Evolutionary conservation across 768 basidiomycete genomes (phyloP).

Genomic region (Xanthoconium purpureum): DNA sequence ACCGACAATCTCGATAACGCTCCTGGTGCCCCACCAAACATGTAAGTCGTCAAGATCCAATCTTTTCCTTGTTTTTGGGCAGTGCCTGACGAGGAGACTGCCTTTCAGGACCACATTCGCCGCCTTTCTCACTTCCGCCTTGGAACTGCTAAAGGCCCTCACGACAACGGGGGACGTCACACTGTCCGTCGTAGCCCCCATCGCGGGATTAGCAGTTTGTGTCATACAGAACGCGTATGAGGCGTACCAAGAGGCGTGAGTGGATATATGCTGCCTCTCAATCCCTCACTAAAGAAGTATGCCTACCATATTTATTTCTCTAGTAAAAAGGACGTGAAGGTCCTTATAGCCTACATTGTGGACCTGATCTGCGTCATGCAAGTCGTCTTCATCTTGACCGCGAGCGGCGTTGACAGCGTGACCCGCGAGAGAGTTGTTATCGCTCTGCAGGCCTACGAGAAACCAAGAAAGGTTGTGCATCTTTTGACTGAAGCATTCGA

Average conservation of each 20-base stretch:
- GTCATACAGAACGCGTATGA: neutral
- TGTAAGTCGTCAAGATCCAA: neutral
- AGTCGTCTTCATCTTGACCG: constrained; percentile 1
- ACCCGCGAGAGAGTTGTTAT: neutral
- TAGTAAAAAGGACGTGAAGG: constrained; percentile 8
- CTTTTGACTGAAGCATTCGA: neutral
- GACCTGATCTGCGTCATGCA: constrained; percentile 19
- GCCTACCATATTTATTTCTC: neutral
- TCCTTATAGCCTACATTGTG: constrained; percentile 14
- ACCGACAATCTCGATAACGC: neutral
- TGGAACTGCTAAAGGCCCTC: neutral
- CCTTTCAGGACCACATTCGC: neutral
- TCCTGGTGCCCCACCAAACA: neutral
- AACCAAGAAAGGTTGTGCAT: neutral
- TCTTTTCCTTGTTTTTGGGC: neutral
- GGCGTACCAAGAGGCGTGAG: constrained; percentile 8
- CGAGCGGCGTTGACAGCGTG: neutral
- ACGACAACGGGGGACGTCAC: neutral
- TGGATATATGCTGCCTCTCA: neutral
- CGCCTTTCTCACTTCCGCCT: neutral
- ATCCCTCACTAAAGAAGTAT: neutral
- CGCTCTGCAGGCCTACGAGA: constrained; percentile 3
- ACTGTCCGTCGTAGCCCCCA: neutral
- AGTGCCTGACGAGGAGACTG: neutral
- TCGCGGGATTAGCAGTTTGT: neutral